Base-by-base conservation (phyloP, 2,329 filamentous ascomycete genomes). In the Colletotrichum sp. region DNA sequence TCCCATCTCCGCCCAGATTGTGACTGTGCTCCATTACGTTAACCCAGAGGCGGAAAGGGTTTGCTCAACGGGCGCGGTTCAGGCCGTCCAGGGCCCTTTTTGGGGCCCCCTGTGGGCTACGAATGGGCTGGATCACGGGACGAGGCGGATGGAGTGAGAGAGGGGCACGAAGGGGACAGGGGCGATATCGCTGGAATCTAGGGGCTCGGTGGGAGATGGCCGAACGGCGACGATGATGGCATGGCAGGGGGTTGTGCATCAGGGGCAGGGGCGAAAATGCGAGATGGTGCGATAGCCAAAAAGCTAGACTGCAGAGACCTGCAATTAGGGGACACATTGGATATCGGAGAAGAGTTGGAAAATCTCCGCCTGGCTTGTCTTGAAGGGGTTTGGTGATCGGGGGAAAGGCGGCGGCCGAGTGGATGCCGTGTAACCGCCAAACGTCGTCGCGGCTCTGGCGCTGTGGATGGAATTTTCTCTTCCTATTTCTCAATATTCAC, bases 141-240 rank as follows among this genome's bases (percentile, higher is more conserved):
- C 15, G 36, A 39, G 44, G 44, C 30, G 55, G 68, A 13, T 36
- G 48, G 69, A 39, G 61, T 32, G 32, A 27, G 28, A 25, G 36
- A 25, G 25, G 39, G n/a, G 19, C 19, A 12, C 6, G 39, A 48
- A 63, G 39, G 44, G 8, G 12, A 27, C 32, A 73, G 73, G 73
- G 70, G 64, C 69, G 61, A 75, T 12, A n/a, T 27, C 32, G 34
- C 39, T 75, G 73, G 73, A 75, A 75, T 72, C 69, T 75, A 75
- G 63, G 73, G 72, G 69, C 44, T 57, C 64, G 65, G 63, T 36
- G 57, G 48, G 32, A 44, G 32, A 60, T 34, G 39, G 19, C 39
- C 39, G 39, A 48, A 48, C 39, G 70, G 36, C 32, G 27, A 63
- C 36, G 71, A 64, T 72, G 73, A 75, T 75, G 73, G 69, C 64